A percentile compares a stretch with the other conserved stretches of the same genome.
phyloP scores from a whole-genome alignment of 1,284 basidiomycete genomes.

The Cryptococcus maquisensis region DNA sequence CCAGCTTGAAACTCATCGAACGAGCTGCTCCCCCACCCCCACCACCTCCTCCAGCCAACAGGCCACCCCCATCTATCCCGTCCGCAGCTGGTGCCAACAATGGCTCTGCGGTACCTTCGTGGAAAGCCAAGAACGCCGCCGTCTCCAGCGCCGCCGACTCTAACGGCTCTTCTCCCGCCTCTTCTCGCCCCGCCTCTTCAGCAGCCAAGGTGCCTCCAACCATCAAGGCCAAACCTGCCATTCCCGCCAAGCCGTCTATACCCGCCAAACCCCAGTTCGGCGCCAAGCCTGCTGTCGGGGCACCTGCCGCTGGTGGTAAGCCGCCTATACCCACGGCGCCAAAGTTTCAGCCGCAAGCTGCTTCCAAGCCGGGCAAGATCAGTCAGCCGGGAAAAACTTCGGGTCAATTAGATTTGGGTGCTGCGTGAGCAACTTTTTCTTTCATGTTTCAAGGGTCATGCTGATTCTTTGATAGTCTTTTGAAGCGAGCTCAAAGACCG shows the following conservation, averaged over 20 bases:
- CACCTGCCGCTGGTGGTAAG: conserved; percentile 18
- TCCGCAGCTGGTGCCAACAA: conserved; percentile 53
- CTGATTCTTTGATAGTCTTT: conserved; percentile 13
- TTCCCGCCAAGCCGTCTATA: conserved; percentile 49
- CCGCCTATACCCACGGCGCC: conserved; percentile 40
- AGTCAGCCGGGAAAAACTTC: conserved; percentile 50
- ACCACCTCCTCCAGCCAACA: conserved; percentile 57
- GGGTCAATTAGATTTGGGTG: conserved; percentile 77
- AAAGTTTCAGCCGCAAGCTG: conserved; percentile 26
- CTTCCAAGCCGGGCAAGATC: conserved; percentile 34
- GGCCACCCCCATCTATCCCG: conserved; percentile 47
- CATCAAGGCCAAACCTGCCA: conserved; percentile 50
- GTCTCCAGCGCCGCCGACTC: conserved; percentile 59
- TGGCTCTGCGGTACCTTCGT: conserved; percentile 10
- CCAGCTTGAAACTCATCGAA: conserved; percentile 8
- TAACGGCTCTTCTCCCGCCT: conserved; percentile 53
- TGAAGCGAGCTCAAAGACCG: conserved; percentile 21
- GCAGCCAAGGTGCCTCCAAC: conserved; percentile 45
- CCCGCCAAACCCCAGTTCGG: conserved; percentile 26
- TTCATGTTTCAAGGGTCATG: not conserved
- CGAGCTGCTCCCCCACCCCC: conserved; percentile 62
- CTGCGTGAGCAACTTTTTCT: conserved; percentile 47
- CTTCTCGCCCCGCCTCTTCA: conserved; percentile 55
- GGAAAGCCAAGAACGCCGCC: conserved; percentile 54
- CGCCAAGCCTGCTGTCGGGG: not conserved